phyloP scores from a whole-genome alignment of 306 rosid species.

The Glycine tomentella region DNA sequence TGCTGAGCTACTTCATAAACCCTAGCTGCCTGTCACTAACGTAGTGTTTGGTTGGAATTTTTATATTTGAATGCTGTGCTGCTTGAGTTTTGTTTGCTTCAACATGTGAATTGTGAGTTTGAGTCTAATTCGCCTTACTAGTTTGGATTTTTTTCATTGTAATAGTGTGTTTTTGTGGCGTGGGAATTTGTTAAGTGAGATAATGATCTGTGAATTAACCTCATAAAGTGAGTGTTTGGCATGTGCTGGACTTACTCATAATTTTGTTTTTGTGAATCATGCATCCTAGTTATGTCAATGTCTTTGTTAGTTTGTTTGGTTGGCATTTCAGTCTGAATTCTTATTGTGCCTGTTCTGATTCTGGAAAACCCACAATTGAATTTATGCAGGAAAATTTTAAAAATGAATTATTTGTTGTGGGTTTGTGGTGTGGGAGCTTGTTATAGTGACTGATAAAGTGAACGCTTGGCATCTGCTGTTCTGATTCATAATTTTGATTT shows the following conservation, averaged over 20 bases:
- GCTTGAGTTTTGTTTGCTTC: neutral
- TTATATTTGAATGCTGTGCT: constrained; percentile 1
- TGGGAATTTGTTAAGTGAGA: neutral
- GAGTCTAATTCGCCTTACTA: neutral
- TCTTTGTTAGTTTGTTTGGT: neutral
- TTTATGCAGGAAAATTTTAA: neutral
- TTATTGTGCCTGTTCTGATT: neutral
- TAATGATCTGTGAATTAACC: neutral
- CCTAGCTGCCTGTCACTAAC: constrained; percentile 49
- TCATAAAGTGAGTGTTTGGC: neutral
- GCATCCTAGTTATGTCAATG: neutral
- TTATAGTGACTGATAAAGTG: neutral
- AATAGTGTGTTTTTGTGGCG: neutral
- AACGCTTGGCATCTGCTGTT: too few species aligned
- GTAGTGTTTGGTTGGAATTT: constrained; percentile 8
- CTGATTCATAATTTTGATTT: too few species aligned
- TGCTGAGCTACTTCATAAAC: constrained; percentile 49
- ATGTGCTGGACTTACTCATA: neutral
- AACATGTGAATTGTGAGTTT: constrained; percentile 15
- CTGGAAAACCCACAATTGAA: neutral
- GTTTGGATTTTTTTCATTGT: neutral
- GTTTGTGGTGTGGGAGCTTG: neutral
- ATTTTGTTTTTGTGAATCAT: neutral
- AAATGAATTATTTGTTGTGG: constrained; percentile 9
- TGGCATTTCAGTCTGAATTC: constrained; percentile 26